Evolutionary conservation across 2,329 filamentous ascomycete species (phyloP).

Genomic region (Parafenestella ontariensis): DNA sequence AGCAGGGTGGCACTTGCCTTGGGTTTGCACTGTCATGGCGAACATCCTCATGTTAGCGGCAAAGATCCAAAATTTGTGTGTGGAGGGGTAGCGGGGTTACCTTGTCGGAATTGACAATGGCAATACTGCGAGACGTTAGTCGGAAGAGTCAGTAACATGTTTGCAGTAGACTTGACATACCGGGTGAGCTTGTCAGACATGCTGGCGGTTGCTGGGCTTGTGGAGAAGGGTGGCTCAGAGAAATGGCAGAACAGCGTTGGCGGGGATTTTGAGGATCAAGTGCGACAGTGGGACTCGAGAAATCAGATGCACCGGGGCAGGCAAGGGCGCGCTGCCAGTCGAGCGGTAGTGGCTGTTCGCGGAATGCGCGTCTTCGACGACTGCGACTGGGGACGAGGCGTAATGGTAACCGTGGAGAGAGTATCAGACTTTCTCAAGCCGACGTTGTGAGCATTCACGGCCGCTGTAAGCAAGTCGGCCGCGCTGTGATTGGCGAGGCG

Average conservation of each 20-base stretch:
- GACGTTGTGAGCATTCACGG: slow-evolving; percentile 28
- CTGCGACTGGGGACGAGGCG: slow-evolving; percentile 6
- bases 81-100: slow-evolving; percentile 62
- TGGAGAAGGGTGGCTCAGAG: slow-evolving; percentile 7
- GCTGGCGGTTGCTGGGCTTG: slow-evolving; percentile 27
- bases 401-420: slow-evolving; percentile 12
- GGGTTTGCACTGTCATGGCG: slow-evolving; percentile 76
- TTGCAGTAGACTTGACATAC: slow-evolving; percentile 59
- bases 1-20: slow-evolving; percentile 65
- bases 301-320: slow-evolving; percentile 1
- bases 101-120: slow-evolving; percentile 99
- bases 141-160: not conserved
- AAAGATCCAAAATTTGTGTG: slow-evolving; percentile 41
- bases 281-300: slow-evolving; percentile 21
- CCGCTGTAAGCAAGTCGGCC: slow-evolving; percentile 22
- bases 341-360: not conserved
- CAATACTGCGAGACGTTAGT: slow-evolving; percentile 68
- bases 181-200: slow-evolving; percentile 97
- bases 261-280: slow-evolving; percentile 27
- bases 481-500: slow-evolving; percentile 27
- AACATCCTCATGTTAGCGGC: slow-evolving; percentile 48
- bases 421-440: slow-evolving; percentile 5
- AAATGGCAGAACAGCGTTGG: slow-evolving; percentile 17
- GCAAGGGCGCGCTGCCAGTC: not conserved
- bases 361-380: not conserved